Percentiles rank a stretch among this genome's conserved stretches.
These are phyloP conservation scores for Paramecium primaurelia DNA, from an alignment of 73 alveolate genomes.

Conservation along the genomic window DNA sequence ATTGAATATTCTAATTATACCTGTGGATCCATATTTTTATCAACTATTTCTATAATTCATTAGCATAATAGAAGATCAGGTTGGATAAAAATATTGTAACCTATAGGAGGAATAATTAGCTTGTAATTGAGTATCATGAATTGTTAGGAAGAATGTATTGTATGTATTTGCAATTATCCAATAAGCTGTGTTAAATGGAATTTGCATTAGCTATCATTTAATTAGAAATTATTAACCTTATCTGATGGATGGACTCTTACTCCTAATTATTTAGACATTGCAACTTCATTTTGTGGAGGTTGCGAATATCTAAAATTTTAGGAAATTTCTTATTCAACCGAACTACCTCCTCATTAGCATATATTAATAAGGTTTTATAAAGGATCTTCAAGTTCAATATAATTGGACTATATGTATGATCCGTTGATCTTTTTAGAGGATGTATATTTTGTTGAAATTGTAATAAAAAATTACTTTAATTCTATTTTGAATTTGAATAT, in stretches of 20 bases:
- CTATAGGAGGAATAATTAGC: background rate
- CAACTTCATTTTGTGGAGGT: background rate
- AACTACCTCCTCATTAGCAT: background rate
- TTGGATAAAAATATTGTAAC: background rate
- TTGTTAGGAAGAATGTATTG: background rate
- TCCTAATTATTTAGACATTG: too few relatives aligned
- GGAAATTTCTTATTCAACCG: background rate
- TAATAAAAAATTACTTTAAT: background rate
- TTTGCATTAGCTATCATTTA: background rate
- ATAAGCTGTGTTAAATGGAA: background rate
- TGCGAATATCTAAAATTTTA: background rate
- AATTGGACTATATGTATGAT: background rate
- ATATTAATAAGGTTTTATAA: background rate
- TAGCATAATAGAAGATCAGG: background rate
- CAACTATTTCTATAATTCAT: background rate
- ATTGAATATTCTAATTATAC: background rate
- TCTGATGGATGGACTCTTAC: background rate
- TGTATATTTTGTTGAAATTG: background rate
- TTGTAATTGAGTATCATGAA: background rate
- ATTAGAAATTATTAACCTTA: background rate
- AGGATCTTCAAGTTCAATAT: background rate
- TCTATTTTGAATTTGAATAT: background rate
- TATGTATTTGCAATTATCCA: background rate
- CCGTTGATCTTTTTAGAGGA: background rate
- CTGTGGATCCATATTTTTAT: background rate